phyloP scores from a whole-genome alignment of 257 asterid genomes.

The Gentiana dahurica region DNA sequence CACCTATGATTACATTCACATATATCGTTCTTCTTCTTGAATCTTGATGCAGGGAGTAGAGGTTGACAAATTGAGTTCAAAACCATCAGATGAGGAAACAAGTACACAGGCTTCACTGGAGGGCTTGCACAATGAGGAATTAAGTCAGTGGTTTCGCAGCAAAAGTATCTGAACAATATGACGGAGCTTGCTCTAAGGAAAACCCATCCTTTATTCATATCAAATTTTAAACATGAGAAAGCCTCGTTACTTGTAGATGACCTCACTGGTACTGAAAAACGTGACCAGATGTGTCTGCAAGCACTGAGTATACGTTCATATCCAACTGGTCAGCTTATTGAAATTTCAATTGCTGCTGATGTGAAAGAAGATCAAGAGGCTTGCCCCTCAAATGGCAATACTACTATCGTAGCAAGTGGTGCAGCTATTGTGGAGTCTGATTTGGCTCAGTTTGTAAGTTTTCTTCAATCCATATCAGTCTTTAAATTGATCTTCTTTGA shows the following conservation, averaged over 20 bases:
- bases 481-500: neutral
- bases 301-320: conserved; percentile 52
- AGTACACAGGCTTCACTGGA: conserved; percentile 27
- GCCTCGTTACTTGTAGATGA: conserved; percentile 46
- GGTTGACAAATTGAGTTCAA: conserved; percentile 39
- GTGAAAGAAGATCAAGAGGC: conserved; percentile 31
- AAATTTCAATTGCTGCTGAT: conserved; percentile 27
- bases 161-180: conserved; percentile 48
- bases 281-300: conserved; percentile 59
- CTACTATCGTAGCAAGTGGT: conserved; percentile 22
- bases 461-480: neutral
- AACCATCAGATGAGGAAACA: conserved; percentile 30
- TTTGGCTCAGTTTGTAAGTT: conserved; percentile 70
- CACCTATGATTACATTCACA: neutral
- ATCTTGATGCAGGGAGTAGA: conserved; percentile 51
- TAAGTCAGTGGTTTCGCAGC: conserved; percentile 41
- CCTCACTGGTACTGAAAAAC: conserved; percentile 39
- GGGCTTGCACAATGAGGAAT: conserved; percentile 33
- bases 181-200: conserved; percentile 80
- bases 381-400: conserved; percentile 24
- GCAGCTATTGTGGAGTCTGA: conserved; percentile 44
- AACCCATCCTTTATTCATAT: conserved; percentile 65
- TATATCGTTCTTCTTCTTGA: conserved; percentile 6
- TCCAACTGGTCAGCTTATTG: conserved; percentile 32
- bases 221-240: conserved; percentile 71